These are phyloP conservation scores for Rutstroemia sp. DNA, from an alignment of 2,329 filamentous ascomycete genomes.

Conservation along the genomic window DNA sequence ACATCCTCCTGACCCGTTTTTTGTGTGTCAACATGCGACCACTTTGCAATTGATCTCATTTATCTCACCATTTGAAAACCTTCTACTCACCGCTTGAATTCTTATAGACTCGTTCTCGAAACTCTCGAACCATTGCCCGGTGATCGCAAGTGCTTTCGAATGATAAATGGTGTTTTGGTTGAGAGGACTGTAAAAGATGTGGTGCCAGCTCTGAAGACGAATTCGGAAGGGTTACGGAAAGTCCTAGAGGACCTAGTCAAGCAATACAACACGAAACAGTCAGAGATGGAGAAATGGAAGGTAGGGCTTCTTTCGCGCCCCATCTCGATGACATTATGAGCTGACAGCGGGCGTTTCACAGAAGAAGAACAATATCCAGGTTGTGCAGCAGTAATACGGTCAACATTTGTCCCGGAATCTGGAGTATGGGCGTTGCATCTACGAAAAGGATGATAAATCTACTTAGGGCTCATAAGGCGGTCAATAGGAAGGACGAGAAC, in stretches of 20 bases:
- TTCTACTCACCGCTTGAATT: conserved; percentile 33
- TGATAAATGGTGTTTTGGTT: conserved; percentile 95
- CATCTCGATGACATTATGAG: conserved; percentile 1
- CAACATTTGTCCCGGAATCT: conserved; percentile 11
- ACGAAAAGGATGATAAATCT: conserved; percentile 12
- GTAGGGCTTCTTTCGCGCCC: conserved; percentile 42
- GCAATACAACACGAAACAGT: conserved; percentile 91
- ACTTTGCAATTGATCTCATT: not conserved
- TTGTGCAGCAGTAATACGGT: conserved; percentile 61
- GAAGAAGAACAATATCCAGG: conserved; percentile 87
- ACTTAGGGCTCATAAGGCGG: conserved; percentile 19
- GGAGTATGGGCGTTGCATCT: conserved; percentile 21
- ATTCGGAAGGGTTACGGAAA: conserved; percentile 88
- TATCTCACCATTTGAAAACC: conserved; percentile 20
- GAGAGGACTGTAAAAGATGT: conserved; percentile 93
- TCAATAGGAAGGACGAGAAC: conserved; percentile 12
- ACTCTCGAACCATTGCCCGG: conserved; percentile 75
- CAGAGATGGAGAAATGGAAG: conserved; percentile 98
- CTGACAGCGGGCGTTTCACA: conserved; percentile 33
- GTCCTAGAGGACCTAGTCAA: conserved; percentile 91
- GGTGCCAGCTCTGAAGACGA: conserved; percentile 82
- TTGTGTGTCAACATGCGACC: not conserved
- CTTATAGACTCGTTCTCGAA: conserved; percentile 78
- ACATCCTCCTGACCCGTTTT: not conserved
- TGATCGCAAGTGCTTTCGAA: conserved; percentile 94